phyloP scores from a whole-genome alignment of 1,284 basidiomycete species.

The Malassezia sympodialis region DNA sequence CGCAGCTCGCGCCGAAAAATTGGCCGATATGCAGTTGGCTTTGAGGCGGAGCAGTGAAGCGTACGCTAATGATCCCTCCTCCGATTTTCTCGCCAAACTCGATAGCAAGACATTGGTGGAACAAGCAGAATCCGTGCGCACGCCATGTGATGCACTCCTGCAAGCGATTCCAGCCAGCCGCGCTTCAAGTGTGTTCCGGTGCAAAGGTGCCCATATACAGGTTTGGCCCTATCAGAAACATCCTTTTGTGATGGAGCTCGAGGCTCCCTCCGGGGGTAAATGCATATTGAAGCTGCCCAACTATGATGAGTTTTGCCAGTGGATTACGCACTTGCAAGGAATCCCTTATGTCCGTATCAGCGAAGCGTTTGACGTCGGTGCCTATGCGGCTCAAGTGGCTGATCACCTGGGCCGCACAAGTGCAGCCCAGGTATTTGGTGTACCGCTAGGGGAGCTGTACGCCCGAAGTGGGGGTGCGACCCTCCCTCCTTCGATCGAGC shows the following conservation, averaged over 20 bases:
- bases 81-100: background rate
- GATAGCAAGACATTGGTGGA: background rate
- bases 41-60: background rate
- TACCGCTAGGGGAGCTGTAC: constrained; percentile 25
- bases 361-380: constrained; percentile 8
- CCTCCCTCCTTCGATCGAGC: constrained; percentile 37
- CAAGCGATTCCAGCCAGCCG: constrained; percentile 22
- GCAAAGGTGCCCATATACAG: constrained; percentile 25
- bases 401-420: constrained; percentile 8
- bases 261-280: constrained; percentile 30
- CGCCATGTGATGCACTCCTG: constrained; percentile 7
- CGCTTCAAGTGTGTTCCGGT: constrained; percentile 1
- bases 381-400: constrained; percentile 16
- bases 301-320: constrained; percentile 30
- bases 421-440: constrained; percentile 29
- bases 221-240: constrained; percentile 40
- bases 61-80: background rate
- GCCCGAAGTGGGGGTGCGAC: constrained; percentile 24
- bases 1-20: constrained; percentile 1
- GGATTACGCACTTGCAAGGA: constrained; percentile 30
- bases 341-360: constrained; percentile 10
- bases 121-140: background rate
- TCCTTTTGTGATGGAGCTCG: constrained; percentile 39
- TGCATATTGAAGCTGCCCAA: constrained; percentile 39
- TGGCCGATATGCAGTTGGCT: background rate